These are phyloP conservation scores for Fusarium sp. DNA, from an alignment of 2,329 filamentous ascomycete genomes.

Conservation along the genomic window DNA sequence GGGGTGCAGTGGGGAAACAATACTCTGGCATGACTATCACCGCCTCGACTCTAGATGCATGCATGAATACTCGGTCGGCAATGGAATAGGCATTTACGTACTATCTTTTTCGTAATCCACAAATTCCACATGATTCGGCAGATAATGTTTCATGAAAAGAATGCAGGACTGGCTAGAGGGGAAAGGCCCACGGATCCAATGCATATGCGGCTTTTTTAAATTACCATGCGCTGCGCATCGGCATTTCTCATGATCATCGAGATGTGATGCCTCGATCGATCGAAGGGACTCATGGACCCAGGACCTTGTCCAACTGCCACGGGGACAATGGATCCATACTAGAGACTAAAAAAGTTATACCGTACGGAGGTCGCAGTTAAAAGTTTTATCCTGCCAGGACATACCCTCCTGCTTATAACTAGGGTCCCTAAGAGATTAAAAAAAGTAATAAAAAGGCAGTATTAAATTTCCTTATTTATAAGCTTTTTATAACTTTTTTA, in stretches of 20 bases:
- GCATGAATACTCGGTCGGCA: not conserved
- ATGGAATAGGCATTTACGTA: slow-evolving; percentile 6
- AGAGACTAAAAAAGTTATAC: slow-evolving; percentile 16
- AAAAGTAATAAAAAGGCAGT: too few relatives aligned
- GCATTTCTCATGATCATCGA: slow-evolving; percentile 22
- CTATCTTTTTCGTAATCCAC: slow-evolving; percentile 10
- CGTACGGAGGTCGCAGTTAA: too few relatives aligned
- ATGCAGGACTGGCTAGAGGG: slow-evolving; percentile 11
- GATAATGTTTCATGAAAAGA: slow-evolving; percentile 11
- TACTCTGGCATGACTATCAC: not conserved
- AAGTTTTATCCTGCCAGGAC: too few relatives aligned
- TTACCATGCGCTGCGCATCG: slow-evolving; percentile 19
- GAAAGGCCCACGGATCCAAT: slow-evolving; percentile 9
- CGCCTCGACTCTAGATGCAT: not conserved
- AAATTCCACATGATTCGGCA: slow-evolving; percentile 1
- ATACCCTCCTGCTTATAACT: too few relatives aligned
- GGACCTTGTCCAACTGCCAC: slow-evolving; percentile 1
- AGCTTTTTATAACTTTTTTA: too few relatives aligned
- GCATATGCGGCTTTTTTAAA: slow-evolving; percentile 8
- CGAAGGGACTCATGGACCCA: slow-evolving; percentile 4
- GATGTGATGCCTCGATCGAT: slow-evolving; percentile 32
- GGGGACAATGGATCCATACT: slow-evolving; percentile 12
- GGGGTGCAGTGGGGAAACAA: not conserved
- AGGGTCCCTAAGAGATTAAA: too few relatives aligned
- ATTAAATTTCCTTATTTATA: too few relatives aligned